Conservation (phyloP, 495 filamentous ascomycete genomes). For the Hyaloscypha variabilis region DNA sequence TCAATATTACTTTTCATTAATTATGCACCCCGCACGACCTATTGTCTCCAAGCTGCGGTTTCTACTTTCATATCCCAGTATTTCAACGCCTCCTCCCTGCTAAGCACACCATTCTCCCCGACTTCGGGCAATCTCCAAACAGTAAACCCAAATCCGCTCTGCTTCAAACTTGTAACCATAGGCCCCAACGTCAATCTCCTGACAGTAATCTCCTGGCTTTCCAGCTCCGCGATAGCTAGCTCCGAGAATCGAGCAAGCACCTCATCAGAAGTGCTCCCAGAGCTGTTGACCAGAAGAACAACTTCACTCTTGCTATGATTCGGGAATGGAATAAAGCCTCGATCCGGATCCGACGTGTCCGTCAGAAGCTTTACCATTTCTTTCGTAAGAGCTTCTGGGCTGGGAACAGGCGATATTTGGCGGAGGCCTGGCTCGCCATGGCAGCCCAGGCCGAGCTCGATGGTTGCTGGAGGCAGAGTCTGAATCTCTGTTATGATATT, state of each 20-base stretch:
- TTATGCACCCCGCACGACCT: not conserved
- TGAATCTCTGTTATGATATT: conserved; percentile 49
- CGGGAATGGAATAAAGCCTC: conserved; percentile 58
- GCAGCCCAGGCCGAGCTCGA: conserved; percentile 63
- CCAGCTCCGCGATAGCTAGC: conserved; percentile 23
- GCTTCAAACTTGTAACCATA: conserved; percentile 31
- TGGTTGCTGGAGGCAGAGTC: conserved; percentile 45
- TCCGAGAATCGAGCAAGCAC: conserved; percentile 29
- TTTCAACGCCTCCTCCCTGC: conserved; percentile 22
- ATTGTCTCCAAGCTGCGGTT: conserved; percentile 24
- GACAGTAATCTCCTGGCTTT: conserved; percentile 16
- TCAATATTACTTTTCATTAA: not conserved
- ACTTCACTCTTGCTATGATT: conserved; percentile 48
- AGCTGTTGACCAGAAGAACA: conserved; percentile 61
- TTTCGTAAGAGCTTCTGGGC: conserved; percentile 53
- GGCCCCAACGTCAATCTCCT: conserved; percentile 26
- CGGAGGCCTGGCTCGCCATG: conserved; percentile 64
- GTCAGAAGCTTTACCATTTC: conserved; percentile 56
- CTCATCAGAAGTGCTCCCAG: conserved; percentile 57
- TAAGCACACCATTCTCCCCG: conserved; percentile 15
- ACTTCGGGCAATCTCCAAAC: conserved; percentile 23
- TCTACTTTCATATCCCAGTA: conserved; percentile 26
- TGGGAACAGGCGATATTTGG: conserved; percentile 55
- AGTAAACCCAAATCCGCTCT: conserved; percentile 28
- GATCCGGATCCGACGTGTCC: conserved; percentile 54